Evolutionary conservation across 148 eudicot genomes (phyloP).

Genomic region (Cornus florida): DNA sequence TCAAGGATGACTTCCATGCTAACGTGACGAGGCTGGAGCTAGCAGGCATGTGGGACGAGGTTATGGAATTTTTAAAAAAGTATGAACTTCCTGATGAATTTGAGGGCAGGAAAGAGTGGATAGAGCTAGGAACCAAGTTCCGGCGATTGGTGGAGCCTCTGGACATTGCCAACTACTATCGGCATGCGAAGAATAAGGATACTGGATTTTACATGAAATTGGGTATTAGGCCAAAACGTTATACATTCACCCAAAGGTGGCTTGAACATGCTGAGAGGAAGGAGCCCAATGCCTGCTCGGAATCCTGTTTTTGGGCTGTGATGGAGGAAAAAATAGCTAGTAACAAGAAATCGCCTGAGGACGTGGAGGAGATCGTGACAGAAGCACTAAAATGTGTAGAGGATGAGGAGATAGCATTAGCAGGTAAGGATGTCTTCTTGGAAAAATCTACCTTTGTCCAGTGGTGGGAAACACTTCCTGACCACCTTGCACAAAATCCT

Average conservation of each 20-base stretch:
- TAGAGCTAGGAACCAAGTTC: slow-evolving; percentile 60
- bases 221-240: slow-evolving; percentile 67
- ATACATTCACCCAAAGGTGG: slow-evolving; percentile 73
- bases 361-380: slow-evolving; percentile 46
- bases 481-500: slow-evolving; percentile 28
- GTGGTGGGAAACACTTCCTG: slow-evolving; percentile 90
- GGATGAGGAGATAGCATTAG: no score
- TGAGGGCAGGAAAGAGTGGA: slow-evolving; percentile 76
- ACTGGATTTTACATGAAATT: slow-evolving; percentile 70
- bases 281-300: slow-evolving; percentile 43
- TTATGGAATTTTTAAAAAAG: slow-evolving; percentile 74
- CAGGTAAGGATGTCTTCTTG: slow-evolving; percentile 56
- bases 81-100: slow-evolving; percentile 81
- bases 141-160: slow-evolving; percentile 75
- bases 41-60: slow-evolving; percentile 97
- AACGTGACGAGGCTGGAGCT: slow-evolving; percentile 69
- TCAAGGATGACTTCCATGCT: slow-evolving; percentile 56
- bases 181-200: slow-evolving; percentile 71
- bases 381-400: slow-evolving; percentile 38
- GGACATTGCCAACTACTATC: slow-evolving; percentile 85
- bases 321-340: slow-evolving; percentile 69
- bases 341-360: slow-evolving; percentile 27
- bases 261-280: slow-evolving; percentile 62
- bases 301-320: slow-evolving; percentile 83
- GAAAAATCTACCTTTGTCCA: slow-evolving; percentile 63